These are phyloP conservation scores for Triangularia setosa DNA, from an alignment of 2,329 filamentous ascomycete genomes.

Conservation along the genomic window DNA sequence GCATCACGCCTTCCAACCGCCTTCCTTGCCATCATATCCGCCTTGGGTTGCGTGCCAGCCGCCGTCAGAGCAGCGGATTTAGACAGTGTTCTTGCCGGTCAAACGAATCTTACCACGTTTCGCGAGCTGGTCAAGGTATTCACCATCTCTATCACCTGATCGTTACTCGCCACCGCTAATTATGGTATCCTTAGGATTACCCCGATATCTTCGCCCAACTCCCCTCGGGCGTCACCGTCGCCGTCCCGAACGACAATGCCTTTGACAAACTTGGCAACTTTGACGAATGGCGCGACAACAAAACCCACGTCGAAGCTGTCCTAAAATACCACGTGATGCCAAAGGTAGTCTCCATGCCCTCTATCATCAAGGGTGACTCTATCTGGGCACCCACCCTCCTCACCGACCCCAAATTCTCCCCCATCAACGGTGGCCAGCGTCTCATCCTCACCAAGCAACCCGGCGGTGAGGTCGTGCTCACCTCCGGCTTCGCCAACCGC, in stretches of 20 bases:
- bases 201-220: slow-evolving; percentile 16
- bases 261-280: slow-evolving; percentile 20
- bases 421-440: slow-evolving; percentile 47
- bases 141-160: background rate
- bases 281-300: slow-evolving; percentile 5
- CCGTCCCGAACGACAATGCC: slow-evolving; percentile 20
- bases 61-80: slow-evolving; percentile 4
- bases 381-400: slow-evolving; percentile 44
- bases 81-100: slow-evolving; percentile 12
- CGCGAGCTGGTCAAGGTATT: slow-evolving; percentile 12
- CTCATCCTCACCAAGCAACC: slow-evolving; percentile 45
- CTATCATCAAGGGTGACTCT: slow-evolving; percentile 37
- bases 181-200: slow-evolving; percentile 5
- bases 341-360: slow-evolving; percentile 41
- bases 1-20: slow-evolving; percentile 2
- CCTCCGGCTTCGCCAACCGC: slow-evolving; percentile 40
- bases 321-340: slow-evolving; percentile 57
- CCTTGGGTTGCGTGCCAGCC: background rate
- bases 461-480: slow-evolving; percentile 38
- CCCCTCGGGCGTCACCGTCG: slow-evolving; percentile 13
- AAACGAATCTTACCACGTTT: slow-evolving; percentile 19
- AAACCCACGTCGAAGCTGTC: slow-evolving; percentile 5
- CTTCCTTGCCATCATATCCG: slow-evolving; percentile 5
- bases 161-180: background rate
- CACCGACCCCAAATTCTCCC: slow-evolving; percentile 39